These are phyloP conservation scores for Pichia sp. DNA, from an alignment of 1,139 yeast species.

Conservation along the genomic window DNA sequence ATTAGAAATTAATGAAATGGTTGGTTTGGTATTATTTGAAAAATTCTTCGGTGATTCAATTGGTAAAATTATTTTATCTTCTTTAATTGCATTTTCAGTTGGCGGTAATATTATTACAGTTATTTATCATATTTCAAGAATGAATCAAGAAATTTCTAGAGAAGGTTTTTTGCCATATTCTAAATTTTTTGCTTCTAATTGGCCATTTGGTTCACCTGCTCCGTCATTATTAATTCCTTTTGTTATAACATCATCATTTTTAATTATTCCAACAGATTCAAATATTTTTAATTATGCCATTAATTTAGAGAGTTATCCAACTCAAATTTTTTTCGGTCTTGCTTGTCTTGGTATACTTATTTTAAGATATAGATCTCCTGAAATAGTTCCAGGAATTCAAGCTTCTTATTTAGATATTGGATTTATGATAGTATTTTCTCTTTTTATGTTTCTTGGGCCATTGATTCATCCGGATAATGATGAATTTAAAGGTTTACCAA, in stretches of 20 bases:
- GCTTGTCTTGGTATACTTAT: conserved; percentile 47
- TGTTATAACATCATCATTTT: conserved; percentile 27
- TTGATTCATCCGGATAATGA: conserved; percentile 31
- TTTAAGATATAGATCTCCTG: conserved; percentile 39
- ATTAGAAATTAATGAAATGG: conserved; percentile 42
- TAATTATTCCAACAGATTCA: conserved; percentile 32
- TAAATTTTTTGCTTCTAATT: conserved; percentile 46
- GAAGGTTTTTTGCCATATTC: conserved; percentile 57
- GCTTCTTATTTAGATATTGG: conserved; percentile 38
- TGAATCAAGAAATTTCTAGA: conserved; percentile 54
- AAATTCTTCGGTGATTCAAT: conserved; percentile 46
- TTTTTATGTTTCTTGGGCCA: conserved; percentile 42
- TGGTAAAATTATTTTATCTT: conserved; percentile 45
- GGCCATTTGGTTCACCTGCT: conserved; percentile 52
- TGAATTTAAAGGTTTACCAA: conserved; percentile 34
- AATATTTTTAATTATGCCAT: conserved; percentile 46
- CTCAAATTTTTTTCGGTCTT: conserved; percentile 43
- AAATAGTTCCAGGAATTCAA: conserved; percentile 42
- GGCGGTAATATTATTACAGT: conserved; percentile 59
- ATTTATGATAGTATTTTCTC: conserved; percentile 35
- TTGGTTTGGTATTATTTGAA: conserved; percentile 51
- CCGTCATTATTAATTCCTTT: conserved; percentile 35
- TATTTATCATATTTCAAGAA: conserved; percentile 50
- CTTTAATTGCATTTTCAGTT: conserved; percentile 51
- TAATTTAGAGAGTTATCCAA: conserved; percentile 50